Evolutionary conservation across 2,329 filamentous ascomycete genomes (phyloP).

Genomic region (Basipetospora chlamydospora): DNA sequence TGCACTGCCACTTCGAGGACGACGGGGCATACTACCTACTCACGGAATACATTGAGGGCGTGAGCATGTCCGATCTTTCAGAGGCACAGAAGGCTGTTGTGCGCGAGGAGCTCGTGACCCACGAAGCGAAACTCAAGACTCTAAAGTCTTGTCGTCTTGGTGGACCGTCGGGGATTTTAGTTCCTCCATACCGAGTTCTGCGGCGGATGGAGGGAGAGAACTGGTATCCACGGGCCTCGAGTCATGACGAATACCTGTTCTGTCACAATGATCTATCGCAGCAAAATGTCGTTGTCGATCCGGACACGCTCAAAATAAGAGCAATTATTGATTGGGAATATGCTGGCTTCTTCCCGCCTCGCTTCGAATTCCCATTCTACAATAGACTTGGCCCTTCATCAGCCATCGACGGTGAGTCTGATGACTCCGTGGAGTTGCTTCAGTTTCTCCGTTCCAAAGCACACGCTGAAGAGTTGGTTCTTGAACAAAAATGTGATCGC

Average conservation of each 20-base stretch:
- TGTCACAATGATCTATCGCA: slow-evolving; percentile 13
- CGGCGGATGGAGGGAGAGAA: slow-evolving; percentile 10
- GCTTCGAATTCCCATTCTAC: slow-evolving; percentile 13
- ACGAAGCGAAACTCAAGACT: slow-evolving; percentile 13
- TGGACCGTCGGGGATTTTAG: slow-evolving; percentile 16
- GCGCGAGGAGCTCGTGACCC: too few species aligned
- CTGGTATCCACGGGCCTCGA: slow-evolving; percentile 11
- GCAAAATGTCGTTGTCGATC: slow-evolving; percentile 13
- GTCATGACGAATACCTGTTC: slow-evolving; percentile 11
- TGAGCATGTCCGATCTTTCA: slow-evolving; percentile 14
- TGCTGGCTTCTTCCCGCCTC: slow-evolving; percentile 19
- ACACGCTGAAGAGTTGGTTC: too few species aligned
- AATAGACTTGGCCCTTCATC: slow-evolving; percentile 10
- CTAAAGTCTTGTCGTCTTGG: slow-evolving; percentile 15
- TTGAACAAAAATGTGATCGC: too few species aligned
- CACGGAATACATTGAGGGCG: slow-evolving; percentile 16
- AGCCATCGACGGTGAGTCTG: background rate
- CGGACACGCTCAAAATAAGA: slow-evolving; percentile 16
- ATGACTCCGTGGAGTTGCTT: too few species aligned
- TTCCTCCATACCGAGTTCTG: slow-evolving; percentile 16
- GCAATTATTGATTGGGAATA: slow-evolving; percentile 25
- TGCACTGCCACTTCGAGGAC: slow-evolving; percentile 16
- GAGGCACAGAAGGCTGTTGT: slow-evolving; percentile 14
- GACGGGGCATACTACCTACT: slow-evolving; percentile 16
- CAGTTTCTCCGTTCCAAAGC: too few species aligned